Evolutionary conservation across 2,329 filamentous ascomycete species (phyloP).

Genomic region (Xylariaceae sp.): DNA sequence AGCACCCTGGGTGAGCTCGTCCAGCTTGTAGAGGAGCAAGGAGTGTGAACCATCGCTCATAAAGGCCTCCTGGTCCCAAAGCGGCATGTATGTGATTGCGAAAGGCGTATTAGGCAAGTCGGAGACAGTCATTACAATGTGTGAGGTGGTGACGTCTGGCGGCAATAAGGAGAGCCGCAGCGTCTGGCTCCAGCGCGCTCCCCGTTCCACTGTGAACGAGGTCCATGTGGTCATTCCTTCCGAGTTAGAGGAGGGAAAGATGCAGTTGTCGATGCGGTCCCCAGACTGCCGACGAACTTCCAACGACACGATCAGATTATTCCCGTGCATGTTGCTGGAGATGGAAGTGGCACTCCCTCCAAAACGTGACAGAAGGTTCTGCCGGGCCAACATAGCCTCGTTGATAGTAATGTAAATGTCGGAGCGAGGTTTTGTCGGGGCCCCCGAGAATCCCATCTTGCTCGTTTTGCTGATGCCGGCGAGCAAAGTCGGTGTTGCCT

Average conservation of each 20-base stretch:
- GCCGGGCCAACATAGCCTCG: slow-evolving; percentile 69
- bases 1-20: slow-evolving; percentile 74
- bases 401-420: slow-evolving; percentile 91
- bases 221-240: slow-evolving; percentile 77
- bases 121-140: slow-evolving; percentile 83
- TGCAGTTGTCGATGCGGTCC: slow-evolving; percentile 78
- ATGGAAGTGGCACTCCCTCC: slow-evolving; percentile 69
- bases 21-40: slow-evolving; percentile 79
- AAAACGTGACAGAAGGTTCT: slow-evolving; percentile 60
- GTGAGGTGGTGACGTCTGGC: slow-evolving; percentile 71
- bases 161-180: slow-evolving; percentile 72
- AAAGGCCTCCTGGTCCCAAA: slow-evolving; percentile 91
- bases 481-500: slow-evolving; percentile 78
- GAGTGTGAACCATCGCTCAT: slow-evolving; percentile 77
- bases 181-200: slow-evolving; percentile 81
- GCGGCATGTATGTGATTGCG: slow-evolving; percentile 82
- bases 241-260: slow-evolving; percentile 77
- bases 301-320: slow-evolving; percentile 78
- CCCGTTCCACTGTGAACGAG: slow-evolving; percentile 71
- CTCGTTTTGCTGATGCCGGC: slow-evolving; percentile 73
- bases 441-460: slow-evolving; percentile 90
- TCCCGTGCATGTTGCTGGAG: slow-evolving; percentile 52
- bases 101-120: slow-evolving; percentile 85
- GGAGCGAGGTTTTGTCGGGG: slow-evolving; percentile 77
- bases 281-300: slow-evolving; percentile 77